Percentiles rank a stretch among this genome's conserved stretches.
Evolutionary conservation across 768 basidiomycete genomes (phyloP).

Genomic region (Strobilomyces confusus): DNA sequence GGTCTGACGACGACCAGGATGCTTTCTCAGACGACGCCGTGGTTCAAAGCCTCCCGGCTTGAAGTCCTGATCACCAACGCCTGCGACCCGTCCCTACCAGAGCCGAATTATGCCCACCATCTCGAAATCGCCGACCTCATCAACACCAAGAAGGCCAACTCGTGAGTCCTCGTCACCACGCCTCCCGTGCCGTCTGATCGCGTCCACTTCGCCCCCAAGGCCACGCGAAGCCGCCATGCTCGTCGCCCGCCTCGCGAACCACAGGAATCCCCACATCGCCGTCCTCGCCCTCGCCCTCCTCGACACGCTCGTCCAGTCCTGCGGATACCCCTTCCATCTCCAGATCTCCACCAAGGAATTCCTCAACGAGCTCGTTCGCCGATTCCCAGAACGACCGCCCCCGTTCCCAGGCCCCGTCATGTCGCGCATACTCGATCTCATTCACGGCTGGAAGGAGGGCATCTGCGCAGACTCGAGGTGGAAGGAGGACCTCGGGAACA

Average conservation of each 20-base stretch:
- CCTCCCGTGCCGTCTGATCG: not conserved
- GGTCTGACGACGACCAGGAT: conserved; percentile 28
- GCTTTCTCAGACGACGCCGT: conserved; percentile 49
- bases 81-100: conserved; percentile 80
- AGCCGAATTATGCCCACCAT: conserved; percentile 89
- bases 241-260: conserved; percentile 80
- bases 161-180: conserved; percentile 44
- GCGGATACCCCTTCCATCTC: conserved; percentile 96
- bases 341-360: conserved; percentile 98
- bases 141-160: conserved; percentile 95
- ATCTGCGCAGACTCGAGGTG: conserved; percentile 87
- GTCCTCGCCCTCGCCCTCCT: conserved; percentile 83
- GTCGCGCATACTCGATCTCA: conserved; percentile 89
- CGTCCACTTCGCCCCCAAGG: conserved; percentile 34
- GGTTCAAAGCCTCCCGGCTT: conserved; percentile 57
- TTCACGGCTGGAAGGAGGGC: conserved; percentile 91
- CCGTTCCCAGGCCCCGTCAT: conserved; percentile 94
- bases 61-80: conserved; percentile 75
- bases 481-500: conserved; percentile 96
- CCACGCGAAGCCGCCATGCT: conserved; percentile 90
- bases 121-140: conserved; percentile 93
- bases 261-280: conserved; percentile 88
- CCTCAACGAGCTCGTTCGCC: conserved; percentile 94
- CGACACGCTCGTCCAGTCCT: conserved; percentile 89
- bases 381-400: conserved; percentile 96